Percentiles rank a stretch among this genome's conserved stretches.
These are phyloP conservation scores for Kondoa malvinella DNA, from an alignment of 768 basidiomycete genomes.

Conservation along the genomic window DNA sequence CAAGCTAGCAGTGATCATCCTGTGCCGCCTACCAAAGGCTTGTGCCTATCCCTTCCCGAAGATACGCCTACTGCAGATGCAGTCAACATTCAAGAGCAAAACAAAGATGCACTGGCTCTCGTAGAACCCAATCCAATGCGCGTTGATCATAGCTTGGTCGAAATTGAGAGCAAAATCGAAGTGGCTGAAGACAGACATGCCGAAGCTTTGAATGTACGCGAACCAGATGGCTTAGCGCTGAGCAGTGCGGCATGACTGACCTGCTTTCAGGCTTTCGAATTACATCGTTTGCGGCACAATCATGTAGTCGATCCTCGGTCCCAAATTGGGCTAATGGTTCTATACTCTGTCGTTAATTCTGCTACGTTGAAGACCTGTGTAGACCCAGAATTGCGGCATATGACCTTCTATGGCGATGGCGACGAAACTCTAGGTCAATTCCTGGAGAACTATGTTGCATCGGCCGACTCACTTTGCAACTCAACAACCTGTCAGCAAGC, in stretches of 20 bases:
- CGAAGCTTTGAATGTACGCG: conserved; percentile 15
- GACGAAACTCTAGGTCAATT: conserved; percentile 65
- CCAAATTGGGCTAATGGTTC: conserved; percentile 71
- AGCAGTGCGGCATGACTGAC: background rate
- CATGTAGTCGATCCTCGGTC: conserved; percentile 71
- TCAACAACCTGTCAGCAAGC: conserved; percentile 72
- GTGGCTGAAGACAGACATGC: conserved; percentile 20
- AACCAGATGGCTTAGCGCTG: background rate
- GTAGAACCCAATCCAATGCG: background rate
- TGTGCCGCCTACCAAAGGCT: too few species aligned
- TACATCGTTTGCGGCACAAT: conserved; percentile 6
- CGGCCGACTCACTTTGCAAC: conserved; percentile 54
- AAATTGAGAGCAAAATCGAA: conserved; percentile 11
- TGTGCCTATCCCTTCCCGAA: too few species aligned
- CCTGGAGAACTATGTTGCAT: conserved; percentile 60
- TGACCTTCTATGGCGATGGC: conserved; percentile 75
- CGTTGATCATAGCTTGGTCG: background rate
- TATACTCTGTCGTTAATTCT: conserved; percentile 62
- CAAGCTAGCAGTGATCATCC: background rate
- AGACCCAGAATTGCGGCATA: conserved; percentile 47
- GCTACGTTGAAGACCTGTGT: conserved; percentile 43
- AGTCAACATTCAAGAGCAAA: background rate
- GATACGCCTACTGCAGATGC: background rate
- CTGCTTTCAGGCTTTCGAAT: conserved; percentile 4
- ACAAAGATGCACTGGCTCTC: background rate